Evolutionary conservation across 2,329 filamentous ascomycete species (phyloP).

Genomic region (Coniochaeta sp.): DNA sequence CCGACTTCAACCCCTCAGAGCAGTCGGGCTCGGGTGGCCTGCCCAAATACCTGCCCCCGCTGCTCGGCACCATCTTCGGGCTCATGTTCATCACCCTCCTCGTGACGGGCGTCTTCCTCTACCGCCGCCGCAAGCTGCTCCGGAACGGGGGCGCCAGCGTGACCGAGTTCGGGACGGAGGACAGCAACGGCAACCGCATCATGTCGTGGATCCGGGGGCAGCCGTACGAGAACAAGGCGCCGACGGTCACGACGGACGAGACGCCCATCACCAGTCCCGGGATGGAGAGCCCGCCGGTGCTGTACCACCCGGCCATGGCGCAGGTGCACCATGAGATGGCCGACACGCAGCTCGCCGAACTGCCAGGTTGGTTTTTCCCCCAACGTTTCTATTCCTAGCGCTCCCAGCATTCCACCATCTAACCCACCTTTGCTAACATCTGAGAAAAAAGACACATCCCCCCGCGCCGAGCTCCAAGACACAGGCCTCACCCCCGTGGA

Average conservation of each 20-base stretch:
- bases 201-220: conserved; percentile 45
- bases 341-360: conserved; percentile 27
- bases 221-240: conserved; percentile 30
- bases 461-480: conserved; percentile 36
- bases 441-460: conserved; percentile 30
- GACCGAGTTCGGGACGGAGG: conserved; percentile 32
- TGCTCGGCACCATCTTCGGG: conserved; percentile 55
- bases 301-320: conserved; percentile 3
- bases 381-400: too few relatives aligned
- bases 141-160: conserved; percentile 25
- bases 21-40: conserved; percentile 4
- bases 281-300: conserved; percentile 23
- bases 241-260: conserved; percentile 38
- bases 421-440: conserved; percentile 1
- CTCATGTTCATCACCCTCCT: conserved; percentile 46
- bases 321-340: conserved; percentile 29
- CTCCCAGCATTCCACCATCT: too few relatives aligned
- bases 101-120: conserved; percentile 44
- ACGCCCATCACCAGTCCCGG: conserved; percentile 28
- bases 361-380: conserved; percentile 31
- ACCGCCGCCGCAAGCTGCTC: conserved; percentile 39
- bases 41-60: conserved; percentile 39
- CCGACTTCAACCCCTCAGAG: conserved; percentile 8
- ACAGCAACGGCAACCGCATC: conserved; percentile 39
- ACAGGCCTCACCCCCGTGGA: conserved; percentile 31